Base-by-base conservation (phyloP, 2,329 filamentous ascomycete genomes). In the Hypoxylon sp. region DNA sequence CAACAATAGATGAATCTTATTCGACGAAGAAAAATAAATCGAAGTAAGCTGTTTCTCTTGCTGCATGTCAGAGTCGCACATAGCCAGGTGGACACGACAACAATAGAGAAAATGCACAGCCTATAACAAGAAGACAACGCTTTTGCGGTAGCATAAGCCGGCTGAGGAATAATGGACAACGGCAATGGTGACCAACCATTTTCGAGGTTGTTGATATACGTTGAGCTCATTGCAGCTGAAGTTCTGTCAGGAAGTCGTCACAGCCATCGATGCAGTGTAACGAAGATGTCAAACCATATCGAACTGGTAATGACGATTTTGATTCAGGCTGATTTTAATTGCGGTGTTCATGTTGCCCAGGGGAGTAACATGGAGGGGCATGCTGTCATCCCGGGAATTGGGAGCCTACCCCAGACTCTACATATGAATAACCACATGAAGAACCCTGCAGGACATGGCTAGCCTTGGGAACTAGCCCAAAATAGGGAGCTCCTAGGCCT, bases 351-450 rank as follows among this genome's bases (percentile, higher is more conserved):
- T 22, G 19, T 59, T 53, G 42, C 33, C 50, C 29, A 54, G 39
- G 14, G 17, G 31, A 65, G 61, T 51, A 65, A 67, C 67, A 63
- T 70, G 67, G 57, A 59, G 48, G 48, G 33, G 10, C 60, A 63
- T 63, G 53, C 42, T 62, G 61, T 47, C 67, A 66, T 47, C 69
- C 69, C 63, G 69, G 69, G 48, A 67, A 54, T 65, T 66, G 69
- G 69, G 57, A 67, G 66, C 33, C 53, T 70, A 67, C 69, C 69
- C 69, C 69, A 64, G 69, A 67, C 63, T 66, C 51, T 63, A 33
- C 46, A 57, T 65, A 58, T 63, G 53, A 60, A 24, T 53, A 42
- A 37, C 66, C 58, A 71, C 53, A 65, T 59, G 14, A 60, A 35
- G 39, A 70, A 53, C 47, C 60, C 55, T 70, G 58, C 57, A 70